These are phyloP conservation scores for Magnolia officinalis DNA, from an alignment of 164 flowering plant genomes.

Conservation along the genomic window DNA sequence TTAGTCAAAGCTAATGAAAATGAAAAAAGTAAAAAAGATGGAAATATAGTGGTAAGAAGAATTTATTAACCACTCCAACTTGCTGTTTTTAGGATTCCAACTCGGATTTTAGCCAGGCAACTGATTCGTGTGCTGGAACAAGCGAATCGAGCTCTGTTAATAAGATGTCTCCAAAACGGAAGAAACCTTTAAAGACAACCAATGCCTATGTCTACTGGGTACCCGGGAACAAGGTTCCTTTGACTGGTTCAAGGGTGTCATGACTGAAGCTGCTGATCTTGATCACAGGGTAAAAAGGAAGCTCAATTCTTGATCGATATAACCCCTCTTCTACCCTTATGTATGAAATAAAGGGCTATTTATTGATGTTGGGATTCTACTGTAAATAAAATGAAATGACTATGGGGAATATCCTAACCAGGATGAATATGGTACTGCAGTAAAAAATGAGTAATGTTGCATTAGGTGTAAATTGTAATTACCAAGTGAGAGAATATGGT, in stretches of 20 bases:
- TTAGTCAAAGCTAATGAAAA: background rate
- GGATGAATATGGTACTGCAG: no score
- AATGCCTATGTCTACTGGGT: constrained; percentile 99
- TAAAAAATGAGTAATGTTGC: no score
- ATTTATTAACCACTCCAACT: background rate
- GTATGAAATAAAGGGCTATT: no score
- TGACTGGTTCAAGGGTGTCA: constrained; percentile 99
- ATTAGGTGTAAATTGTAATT: no score
- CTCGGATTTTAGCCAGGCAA: constrained; percentile 41
- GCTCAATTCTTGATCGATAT: background rate
- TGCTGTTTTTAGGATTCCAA: constrained; percentile 47
- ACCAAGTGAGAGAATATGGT: no score
- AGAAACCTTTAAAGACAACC: constrained; percentile 68
- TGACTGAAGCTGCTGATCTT: constrained; percentile 93
- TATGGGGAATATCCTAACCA: no score
- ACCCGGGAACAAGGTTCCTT: constrained; percentile 99
- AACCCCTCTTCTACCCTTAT: no score
- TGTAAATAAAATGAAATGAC: no score
- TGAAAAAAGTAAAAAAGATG: no score
- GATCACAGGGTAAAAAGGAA: constrained; percentile 69
- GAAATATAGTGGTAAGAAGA: no score
- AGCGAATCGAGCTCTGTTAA: constrained; percentile 31
- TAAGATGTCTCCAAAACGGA: constrained; percentile 47
- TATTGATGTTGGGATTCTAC: no score
- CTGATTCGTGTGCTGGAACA: constrained; percentile 49